Percentiles rank a stretch among this genome's conserved stretches.
Evolutionary conservation across 2,329 filamentous ascomycete genomes (phyloP).

Genomic region (Pezicula radicicola): DNA sequence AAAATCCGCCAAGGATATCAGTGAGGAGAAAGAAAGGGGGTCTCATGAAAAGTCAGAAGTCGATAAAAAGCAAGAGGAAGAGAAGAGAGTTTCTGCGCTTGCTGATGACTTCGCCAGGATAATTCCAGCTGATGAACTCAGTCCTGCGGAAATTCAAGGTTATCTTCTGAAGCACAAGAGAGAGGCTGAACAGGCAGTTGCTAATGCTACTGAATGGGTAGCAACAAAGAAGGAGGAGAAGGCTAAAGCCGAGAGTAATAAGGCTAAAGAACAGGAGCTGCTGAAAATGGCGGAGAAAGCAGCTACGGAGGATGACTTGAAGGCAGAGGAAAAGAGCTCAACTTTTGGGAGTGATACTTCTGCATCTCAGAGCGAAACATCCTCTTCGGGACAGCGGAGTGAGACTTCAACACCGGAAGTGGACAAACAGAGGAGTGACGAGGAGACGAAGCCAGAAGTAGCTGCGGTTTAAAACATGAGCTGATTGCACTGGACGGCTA

Average conservation of each 20-base stretch:
- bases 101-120: slow-evolving; percentile 47
- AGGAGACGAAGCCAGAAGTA: no score
- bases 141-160: slow-evolving; percentile 63
- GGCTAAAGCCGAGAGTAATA: slow-evolving; percentile 22
- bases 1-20: slow-evolving; percentile 1
- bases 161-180: slow-evolving; percentile 63
- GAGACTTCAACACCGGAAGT: no score
- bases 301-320: slow-evolving; percentile 8
- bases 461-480: no score
- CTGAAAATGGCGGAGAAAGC: slow-evolving; percentile 18
- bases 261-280: slow-evolving; percentile 18
- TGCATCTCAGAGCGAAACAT: no score
- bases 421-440: no score
- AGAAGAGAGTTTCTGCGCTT: slow-evolving; percentile 32
- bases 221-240: slow-evolving; percentile 48
- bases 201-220: slow-evolving; percentile 52
- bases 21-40: not conserved
- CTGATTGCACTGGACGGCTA: no score
- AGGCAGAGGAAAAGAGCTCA: slow-evolving; percentile 11
- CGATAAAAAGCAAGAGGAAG: slow-evolving; percentile 11
- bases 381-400: no score
- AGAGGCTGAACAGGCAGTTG: slow-evolving; percentile 50
- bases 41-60: not conserved
- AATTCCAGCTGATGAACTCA: slow-evolving; percentile 50
- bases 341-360: no score